Base-by-base conservation (phyloP, 2,329 filamentous ascomycete species). In the Grosmannia penicillata region DNA sequence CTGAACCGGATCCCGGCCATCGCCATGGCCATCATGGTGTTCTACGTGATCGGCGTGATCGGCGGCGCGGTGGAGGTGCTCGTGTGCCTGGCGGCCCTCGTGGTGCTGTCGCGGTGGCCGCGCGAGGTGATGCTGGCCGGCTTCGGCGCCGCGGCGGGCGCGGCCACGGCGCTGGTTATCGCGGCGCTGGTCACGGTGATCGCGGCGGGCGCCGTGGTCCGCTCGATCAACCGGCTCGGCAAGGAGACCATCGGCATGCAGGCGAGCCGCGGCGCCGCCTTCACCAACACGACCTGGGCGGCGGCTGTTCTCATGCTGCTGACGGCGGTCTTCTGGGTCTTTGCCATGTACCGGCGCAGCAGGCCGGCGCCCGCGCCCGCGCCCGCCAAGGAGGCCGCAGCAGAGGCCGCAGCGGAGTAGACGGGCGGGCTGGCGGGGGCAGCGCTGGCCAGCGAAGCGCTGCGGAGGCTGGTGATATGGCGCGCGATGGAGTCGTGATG, bases 1-100 rank as follows among this genome's bases (percentile, higher is more conserved):
- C 49, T 74, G 45, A 56, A 67, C 52, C 52, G 58, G n/a, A 54
- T 72, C 49, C 70, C 71, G 48, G 50, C 51, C 14, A 55, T 61
- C n/a, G 57, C 72, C 5, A 51, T 65, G n/a, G 60, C 56, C 21
- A 52, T 68, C 34, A 66, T 67, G 49, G 53, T 68, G 36, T 51
- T 73, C 40, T 71, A 65, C 51, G 58, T 65, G 29, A 44, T 72
- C 2, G 60, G 55, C 38, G 52, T 59, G 33, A 57, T 51, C 15
- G 56, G 63, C 46, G 53, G 61, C 3, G 65, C 61, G 10, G 51
- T 68, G 3, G 56, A 59, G 24, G 58, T 69, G 49, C 59, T 69
- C 49, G 48, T 71, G 3, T 48, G 51, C 35, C 37, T 60, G 36
- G 54, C 47, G 8, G 56, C 58, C 29, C 43, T 66, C 37, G 41